Conservation (phyloP, 768 basidiomycete genomes). For the Boletus sensibilis region DNA sequence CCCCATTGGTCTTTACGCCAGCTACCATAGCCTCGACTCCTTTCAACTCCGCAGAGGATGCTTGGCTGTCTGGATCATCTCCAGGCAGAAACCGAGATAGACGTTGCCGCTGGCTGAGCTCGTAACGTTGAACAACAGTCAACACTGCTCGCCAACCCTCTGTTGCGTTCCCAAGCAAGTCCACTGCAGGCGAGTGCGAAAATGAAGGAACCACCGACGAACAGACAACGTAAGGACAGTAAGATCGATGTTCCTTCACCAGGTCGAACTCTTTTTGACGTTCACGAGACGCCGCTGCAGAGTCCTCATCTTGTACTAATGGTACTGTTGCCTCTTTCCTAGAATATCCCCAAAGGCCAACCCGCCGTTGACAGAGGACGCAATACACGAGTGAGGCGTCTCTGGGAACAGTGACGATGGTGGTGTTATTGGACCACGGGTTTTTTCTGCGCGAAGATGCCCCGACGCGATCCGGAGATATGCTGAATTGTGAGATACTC, state of each 20-base stretch:
- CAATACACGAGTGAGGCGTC: slow-evolving; percentile 63
- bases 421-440: background rate
- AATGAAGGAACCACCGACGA: slow-evolving; percentile 64
- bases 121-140: slow-evolving; percentile 63
- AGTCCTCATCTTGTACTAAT: slow-evolving; percentile 12
- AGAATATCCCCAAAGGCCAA: slow-evolving; percentile 75
- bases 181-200: slow-evolving; percentile 29
- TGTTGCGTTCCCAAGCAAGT: slow-evolving; percentile 33
- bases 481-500: slow-evolving; percentile 19
- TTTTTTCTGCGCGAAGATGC: slow-evolving; percentile 9
- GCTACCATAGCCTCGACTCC: slow-evolving; percentile 73
- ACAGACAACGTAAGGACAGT: slow-evolving; percentile 79
- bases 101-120: slow-evolving; percentile 57
- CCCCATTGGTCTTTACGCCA: slow-evolving; percentile 72
- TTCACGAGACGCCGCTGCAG: slow-evolving; percentile 20
- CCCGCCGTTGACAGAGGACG: slow-evolving; percentile 68
- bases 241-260: slow-evolving; percentile 78
- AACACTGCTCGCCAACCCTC: slow-evolving; percentile 87
- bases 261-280: slow-evolving; percentile 61
- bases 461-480: slow-evolving; percentile 15
- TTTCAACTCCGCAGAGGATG: slow-evolving; percentile 37
- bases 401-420: slow-evolving; percentile 13
- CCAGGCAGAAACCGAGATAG: slow-evolving; percentile 29
- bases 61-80: slow-evolving; percentile 30
- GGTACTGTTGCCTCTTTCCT: slow-evolving; percentile 18